Conservation (phyloP, 1,284 basidiomycete genomes). For the Cryptococcus depauperatus region DNA sequence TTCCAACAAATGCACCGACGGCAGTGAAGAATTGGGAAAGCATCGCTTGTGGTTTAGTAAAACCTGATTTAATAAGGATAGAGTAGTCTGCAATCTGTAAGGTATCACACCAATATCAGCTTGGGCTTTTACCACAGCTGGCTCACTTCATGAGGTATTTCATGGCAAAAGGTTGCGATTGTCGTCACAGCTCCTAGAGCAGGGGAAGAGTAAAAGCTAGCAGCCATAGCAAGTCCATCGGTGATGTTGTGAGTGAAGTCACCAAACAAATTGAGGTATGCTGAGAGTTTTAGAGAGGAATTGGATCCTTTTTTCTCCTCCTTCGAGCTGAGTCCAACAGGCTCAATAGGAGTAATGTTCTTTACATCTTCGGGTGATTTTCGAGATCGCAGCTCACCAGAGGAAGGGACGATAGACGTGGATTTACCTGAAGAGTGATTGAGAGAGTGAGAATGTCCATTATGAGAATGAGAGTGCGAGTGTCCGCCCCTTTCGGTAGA, state of each 20-base stretch:
- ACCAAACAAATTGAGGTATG: constrained; percentile 81
- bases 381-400: constrained; percentile 24
- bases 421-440: constrained; percentile 24
- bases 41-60: constrained; percentile 82
- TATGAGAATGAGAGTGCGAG: constrained; percentile 56
- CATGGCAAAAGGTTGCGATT: constrained; percentile 81
- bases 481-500: constrained; percentile 44
- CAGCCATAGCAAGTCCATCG: constrained; percentile 75
- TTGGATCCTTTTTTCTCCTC: constrained; percentile 28
- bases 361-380: constrained; percentile 18
- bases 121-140: background rate
- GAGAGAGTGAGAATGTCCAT: constrained; percentile 19
- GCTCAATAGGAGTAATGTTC: background rate
- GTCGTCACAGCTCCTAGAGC: constrained; percentile 83
- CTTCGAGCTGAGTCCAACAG: background rate
- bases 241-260: constrained; percentile 69
- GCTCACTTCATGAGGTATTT: constrained; percentile 68
- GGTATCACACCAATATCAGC: background rate
- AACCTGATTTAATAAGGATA: constrained; percentile 77
- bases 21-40: constrained; percentile 82
- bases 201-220: constrained; percentile 80
- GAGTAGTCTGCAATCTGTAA: constrained; percentile 73
- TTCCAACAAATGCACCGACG: constrained; percentile 78
- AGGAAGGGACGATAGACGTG: constrained; percentile 6
- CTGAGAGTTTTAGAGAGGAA: constrained; percentile 62